These are phyloP conservation scores for Magnolia kwangsiensis DNA, from an alignment of 164 flowering plant species.

Conservation along the genomic window DNA sequence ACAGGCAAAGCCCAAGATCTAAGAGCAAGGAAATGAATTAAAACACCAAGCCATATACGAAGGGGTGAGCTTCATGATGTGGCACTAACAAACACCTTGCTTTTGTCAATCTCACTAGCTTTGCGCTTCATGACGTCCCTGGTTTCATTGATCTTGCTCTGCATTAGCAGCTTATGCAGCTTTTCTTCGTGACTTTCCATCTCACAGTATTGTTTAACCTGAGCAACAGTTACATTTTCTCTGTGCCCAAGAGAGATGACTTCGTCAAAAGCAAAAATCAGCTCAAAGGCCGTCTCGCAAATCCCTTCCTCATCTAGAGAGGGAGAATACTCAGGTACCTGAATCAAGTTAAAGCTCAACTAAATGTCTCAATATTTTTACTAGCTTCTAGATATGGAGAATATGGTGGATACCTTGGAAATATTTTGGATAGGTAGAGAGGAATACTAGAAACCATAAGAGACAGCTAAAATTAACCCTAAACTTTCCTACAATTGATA, in stretches of 20 bases:
- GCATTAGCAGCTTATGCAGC: conserved; percentile 83
- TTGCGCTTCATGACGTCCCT: conserved; percentile 97
- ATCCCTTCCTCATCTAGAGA: conserved; percentile 95
- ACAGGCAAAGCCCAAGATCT: not conserved
- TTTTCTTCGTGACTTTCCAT: conserved; percentile 99
- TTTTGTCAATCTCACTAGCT: conserved; percentile 97
- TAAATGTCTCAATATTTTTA: not conserved
- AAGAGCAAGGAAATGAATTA: not conserved
- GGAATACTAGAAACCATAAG: not conserved
- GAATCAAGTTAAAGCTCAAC: conserved; percentile 33
- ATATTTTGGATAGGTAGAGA: not conserved
- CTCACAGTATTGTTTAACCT: conserved; percentile 97
- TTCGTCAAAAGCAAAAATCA: conserved; percentile 96
- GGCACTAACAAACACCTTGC: conserved; percentile 57
- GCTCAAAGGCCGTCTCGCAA: conserved; percentile 82
- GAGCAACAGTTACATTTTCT: conserved; percentile 90
- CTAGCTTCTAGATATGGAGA: not conserved
- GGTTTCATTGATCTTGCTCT: conserved; percentile 95
- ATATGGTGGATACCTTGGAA: not conserved
- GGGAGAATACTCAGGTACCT: conserved; percentile 86
- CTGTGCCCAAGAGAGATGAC: conserved; percentile 96
- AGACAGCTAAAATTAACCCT: not conserved
- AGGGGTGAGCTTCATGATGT: not conserved
- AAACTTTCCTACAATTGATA: too few species aligned
- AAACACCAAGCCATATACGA: not conserved